phyloP scores from a whole-genome alignment of 768 basidiomycete genomes.

The Phlebiopsis flavidoalba region DNA sequence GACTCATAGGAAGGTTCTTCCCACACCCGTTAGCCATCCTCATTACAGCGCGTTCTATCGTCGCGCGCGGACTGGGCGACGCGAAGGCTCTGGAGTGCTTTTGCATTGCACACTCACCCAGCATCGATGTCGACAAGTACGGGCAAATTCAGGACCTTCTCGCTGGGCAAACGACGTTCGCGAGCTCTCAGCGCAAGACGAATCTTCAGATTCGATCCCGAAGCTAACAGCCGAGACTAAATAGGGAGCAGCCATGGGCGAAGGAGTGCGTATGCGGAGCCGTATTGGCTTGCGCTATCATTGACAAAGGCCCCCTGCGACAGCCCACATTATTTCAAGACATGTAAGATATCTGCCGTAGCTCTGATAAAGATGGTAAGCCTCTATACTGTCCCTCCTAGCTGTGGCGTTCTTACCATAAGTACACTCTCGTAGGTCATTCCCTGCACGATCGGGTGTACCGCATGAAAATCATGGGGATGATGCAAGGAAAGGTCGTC shows the following conservation, averaged over 20 bases:
- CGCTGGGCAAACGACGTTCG: conserved; percentile 64
- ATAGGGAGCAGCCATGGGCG: conserved; percentile 74
- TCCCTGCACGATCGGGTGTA: conserved; percentile 94
- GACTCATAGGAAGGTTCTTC: neutral
- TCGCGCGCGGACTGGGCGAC: neutral
- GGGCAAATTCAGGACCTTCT: conserved; percentile 72
- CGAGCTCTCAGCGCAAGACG: conserved; percentile 69
- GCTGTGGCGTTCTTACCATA: conserved; percentile 8
- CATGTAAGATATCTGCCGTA: conserved; percentile 92
- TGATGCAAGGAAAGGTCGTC: conserved; percentile 96
- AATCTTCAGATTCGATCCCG: conserved; percentile 74
- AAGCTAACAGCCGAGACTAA: conserved; percentile 62
- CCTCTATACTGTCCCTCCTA: neutral
- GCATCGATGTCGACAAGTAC: conserved; percentile 37
- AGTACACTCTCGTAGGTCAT: conserved; percentile 64
- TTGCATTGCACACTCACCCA: conserved; percentile 1
- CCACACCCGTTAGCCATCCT: conserved; percentile 1
- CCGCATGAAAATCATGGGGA: conserved; percentile 99
- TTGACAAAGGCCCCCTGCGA: neutral
- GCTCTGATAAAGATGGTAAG: conserved; percentile 92
- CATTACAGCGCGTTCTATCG: conserved; percentile 1
- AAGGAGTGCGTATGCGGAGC: conserved; percentile 61
- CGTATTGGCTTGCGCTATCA: neutral
- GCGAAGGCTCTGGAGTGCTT: neutral
- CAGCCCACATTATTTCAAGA: conserved; percentile 79